Percentiles rank a stretch among this genome's conserved stretches.
Conservation (phyloP, 2,329 filamentous ascomycete genomes). For the Cercospora beticola region DNA sequence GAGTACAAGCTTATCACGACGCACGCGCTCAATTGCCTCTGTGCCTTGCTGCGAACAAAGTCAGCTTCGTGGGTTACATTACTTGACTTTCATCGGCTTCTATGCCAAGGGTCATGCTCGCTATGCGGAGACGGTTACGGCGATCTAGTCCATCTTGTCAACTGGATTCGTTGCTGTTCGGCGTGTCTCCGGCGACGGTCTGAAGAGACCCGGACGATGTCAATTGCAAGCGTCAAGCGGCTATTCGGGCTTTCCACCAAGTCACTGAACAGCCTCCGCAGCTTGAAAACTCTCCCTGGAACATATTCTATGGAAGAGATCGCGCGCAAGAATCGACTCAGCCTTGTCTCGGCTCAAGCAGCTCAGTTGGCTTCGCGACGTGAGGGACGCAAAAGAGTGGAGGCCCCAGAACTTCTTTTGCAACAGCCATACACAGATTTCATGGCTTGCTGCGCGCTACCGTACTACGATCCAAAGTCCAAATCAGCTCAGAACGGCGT, state of each 20-base stretch:
- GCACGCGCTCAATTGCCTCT: not conserved
- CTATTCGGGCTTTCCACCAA: not conserved
- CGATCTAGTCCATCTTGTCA: not conserved
- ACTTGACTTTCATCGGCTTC: not conserved
- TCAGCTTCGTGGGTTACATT: not conserved
- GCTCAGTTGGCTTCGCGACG: not conserved
- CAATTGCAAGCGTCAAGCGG: not conserved
- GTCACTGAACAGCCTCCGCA: not conserved
- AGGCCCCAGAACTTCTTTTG: not conserved
- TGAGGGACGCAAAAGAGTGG: not conserved
- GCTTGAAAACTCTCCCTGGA: not conserved
- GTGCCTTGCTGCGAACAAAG: not conserved
- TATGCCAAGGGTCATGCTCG: not conserved
- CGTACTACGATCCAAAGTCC: not conserved
- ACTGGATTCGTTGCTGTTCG: not conserved
- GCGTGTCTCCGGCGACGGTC: not conserved
- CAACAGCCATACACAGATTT: not conserved
- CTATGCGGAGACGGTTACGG: not conserved
- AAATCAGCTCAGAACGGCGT: not conserved
- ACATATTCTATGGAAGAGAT: not conserved
- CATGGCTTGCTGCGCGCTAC: not conserved
- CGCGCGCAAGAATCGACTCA: not conserved
- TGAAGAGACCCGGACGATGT: not conserved
- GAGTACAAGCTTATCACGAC: not conserved
- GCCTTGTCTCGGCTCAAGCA: not conserved